Evolutionary conservation across 495 filamentous ascomycete genomes (phyloP).

Genomic region (Xylaria bambusicola): DNA sequence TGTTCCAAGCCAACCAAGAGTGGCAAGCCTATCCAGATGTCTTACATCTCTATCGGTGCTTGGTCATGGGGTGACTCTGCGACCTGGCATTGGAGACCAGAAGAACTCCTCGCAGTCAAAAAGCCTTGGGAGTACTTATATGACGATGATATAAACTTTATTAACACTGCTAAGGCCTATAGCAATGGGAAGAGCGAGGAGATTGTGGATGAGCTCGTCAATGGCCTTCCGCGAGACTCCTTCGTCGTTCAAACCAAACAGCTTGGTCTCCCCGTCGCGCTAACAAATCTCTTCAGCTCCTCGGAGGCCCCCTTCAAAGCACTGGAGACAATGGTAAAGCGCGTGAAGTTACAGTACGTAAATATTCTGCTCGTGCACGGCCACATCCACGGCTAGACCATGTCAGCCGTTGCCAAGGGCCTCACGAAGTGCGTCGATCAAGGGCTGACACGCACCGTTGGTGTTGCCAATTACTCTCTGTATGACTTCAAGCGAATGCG

Average conservation of each 20-base stretch:
- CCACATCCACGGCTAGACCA: neutral
- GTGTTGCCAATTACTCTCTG: constrained; percentile 45
- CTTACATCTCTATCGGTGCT: constrained; percentile 40
- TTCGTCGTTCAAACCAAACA: neutral
- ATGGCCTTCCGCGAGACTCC: constrained; percentile 35
- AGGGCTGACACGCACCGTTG: constrained; percentile 39
- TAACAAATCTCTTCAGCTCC: neutral
- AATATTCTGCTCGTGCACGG: neutral
- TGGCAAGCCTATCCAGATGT: constrained; percentile 28
- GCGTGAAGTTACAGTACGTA: neutral
- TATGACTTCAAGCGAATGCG: constrained; percentile 44
- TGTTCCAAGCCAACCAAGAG: constrained; percentile 19
- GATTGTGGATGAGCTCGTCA: constrained; percentile 38
- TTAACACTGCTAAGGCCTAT: constrained; percentile 46
- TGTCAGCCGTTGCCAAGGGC: constrained; percentile 6
- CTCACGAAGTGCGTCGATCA: constrained; percentile 44
- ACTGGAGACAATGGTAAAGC: neutral
- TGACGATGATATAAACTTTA: constrained; percentile 37
- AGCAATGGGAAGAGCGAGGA: constrained; percentile 43
- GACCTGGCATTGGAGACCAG: constrained; percentile 38
- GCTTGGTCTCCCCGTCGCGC: neutral
- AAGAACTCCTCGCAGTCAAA: constrained; percentile 36
- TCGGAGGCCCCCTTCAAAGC: neutral
- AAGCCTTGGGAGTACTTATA: constrained; percentile 39
- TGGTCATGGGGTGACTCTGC: constrained; percentile 49